Evolutionary conservation across 768 basidiomycete genomes (phyloP).

Genomic region (Clitopilus hobsonii): DNA sequence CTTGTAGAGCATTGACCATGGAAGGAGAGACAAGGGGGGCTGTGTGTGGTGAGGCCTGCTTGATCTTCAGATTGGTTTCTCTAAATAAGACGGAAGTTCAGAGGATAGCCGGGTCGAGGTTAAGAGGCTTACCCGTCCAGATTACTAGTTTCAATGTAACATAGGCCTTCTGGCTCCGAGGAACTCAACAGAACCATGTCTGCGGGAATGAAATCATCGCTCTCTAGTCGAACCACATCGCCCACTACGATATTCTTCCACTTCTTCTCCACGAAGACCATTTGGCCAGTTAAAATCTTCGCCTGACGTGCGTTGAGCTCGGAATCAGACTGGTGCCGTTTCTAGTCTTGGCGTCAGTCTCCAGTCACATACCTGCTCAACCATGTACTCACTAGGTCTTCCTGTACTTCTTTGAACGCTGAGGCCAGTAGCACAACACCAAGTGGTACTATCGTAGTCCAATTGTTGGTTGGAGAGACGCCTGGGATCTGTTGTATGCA

Average conservation of each 20-base stretch:
- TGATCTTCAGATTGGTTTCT: constrained; percentile 98
- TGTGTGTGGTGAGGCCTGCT: constrained; percentile 87
- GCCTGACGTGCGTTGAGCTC: constrained; percentile 84
- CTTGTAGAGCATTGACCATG: constrained; percentile 67
- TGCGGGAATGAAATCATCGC: constrained; percentile 93
- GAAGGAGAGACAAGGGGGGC: constrained; percentile 72
- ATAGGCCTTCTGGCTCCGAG: constrained; percentile 94
- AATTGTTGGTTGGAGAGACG: constrained; percentile 93
- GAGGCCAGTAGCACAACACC: constrained; percentile 86
- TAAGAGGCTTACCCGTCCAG: constrained; percentile 74
- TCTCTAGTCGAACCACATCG: constrained; percentile 87
- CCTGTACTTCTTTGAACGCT: constrained; percentile 92
- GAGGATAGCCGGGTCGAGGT: not conserved
- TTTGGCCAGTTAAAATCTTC: constrained; percentile 64
- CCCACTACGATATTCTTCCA: constrained; percentile 92
- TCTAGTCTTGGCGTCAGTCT: constrained; percentile 39
- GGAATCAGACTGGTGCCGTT: constrained; percentile 93
- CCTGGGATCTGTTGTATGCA: constrained; percentile 97
- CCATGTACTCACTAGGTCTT: constrained; percentile 73
- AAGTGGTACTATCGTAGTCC: constrained; percentile 92
- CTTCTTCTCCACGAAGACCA: constrained; percentile 65
- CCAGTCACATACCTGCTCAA: not conserved
- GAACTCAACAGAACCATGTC: constrained; percentile 85
- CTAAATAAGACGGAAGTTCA: constrained; percentile 31
- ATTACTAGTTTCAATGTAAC: constrained; percentile 97